Evolutionary conservation across 331 rosid genomes (phyloP).

Genomic region (Rhamnella rubrinervis): DNA sequence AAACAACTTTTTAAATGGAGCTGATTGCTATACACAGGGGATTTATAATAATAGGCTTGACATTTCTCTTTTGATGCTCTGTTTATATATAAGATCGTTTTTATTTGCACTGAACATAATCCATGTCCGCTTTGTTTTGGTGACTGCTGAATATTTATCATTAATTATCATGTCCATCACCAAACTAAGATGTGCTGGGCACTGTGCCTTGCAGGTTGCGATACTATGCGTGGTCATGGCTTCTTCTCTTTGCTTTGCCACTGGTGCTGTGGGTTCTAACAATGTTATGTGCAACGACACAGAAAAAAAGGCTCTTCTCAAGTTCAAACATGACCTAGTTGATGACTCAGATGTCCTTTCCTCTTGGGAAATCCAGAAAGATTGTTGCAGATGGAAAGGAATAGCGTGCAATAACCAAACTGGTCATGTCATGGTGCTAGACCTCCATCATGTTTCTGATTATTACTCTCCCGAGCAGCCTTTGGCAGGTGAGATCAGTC

Average conservation of each 20-base stretch:
- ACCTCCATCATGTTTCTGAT: constrained; percentile 14
- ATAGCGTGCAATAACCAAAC: constrained; percentile 31
- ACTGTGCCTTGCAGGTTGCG: not conserved
- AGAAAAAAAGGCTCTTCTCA: constrained; percentile 41
- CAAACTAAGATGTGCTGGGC: not conserved
- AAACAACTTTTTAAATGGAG: no score
- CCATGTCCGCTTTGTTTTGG: no score
- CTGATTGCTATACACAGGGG: no score
- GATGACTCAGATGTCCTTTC: not conserved
- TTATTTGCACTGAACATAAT: no score
- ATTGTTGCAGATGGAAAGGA: constrained; percentile 46
- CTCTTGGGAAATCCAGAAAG: constrained; percentile 37
- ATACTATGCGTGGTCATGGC: constrained; percentile 8
- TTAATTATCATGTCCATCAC: not conserved
- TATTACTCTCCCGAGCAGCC: not conserved
- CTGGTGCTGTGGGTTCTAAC: constrained; percentile 12
- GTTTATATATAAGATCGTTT: no score
- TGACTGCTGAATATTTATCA: not conserved
- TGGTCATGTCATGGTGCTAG: constrained; percentile 24
- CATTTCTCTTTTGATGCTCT: no score
- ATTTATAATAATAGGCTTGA: no score
- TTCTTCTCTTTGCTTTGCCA: not conserved
- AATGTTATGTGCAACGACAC: constrained; percentile 12
- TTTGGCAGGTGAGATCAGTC: constrained; percentile 30
- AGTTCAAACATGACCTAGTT: constrained; percentile 28